Evolutionary conservation across 345 rosid species (phyloP).

Genomic region (Stellera chamaejasme): DNA sequence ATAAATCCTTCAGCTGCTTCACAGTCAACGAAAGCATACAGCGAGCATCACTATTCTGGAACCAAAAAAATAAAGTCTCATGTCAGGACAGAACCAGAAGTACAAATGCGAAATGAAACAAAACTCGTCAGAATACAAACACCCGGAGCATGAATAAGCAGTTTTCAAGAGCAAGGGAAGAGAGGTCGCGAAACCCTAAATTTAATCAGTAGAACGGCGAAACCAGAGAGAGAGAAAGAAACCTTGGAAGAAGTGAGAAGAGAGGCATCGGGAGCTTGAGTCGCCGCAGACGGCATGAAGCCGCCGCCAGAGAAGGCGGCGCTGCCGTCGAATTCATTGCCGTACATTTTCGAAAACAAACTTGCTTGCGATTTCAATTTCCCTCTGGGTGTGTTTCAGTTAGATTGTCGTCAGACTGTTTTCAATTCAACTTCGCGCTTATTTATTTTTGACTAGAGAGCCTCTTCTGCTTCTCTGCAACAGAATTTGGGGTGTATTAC

Average conservation of each 20-base stretch:
- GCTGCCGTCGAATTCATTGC: slow-evolving; percentile 67
- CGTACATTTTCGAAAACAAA: slow-evolving; percentile 27
- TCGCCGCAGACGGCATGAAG: slow-evolving; percentile 76
- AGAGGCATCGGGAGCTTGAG: slow-evolving; percentile 39
- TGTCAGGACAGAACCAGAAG: background rate
- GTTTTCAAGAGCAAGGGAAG: background rate
- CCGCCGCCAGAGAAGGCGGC: slow-evolving; percentile 90
- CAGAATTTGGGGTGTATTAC: no score
- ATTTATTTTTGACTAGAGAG: no score
- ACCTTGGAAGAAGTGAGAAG: slow-evolving; percentile 47
- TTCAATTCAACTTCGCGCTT: no score
- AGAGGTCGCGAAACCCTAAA: background rate
- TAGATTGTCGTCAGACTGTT: no score
- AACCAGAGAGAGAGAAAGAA: slow-evolving; percentile 5
- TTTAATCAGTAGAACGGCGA: background rate
- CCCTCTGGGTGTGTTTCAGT: no score
- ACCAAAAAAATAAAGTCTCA: background rate
- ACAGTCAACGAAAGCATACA: slow-evolving; percentile 59
- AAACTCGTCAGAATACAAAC: background rate
- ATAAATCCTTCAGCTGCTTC: slow-evolving; percentile 46
- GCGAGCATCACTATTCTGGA: slow-evolving; percentile 49
- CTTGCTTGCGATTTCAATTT: background rate
- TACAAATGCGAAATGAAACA: background rate
- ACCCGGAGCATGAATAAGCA: background rate
- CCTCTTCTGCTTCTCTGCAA: no score